A percentile compares a stretch with the other conserved stretches of the same genome.
Conservation (phyloP, 2,329 filamentous ascomycete species). For the Colletotrichum liaoningense region DNA sequence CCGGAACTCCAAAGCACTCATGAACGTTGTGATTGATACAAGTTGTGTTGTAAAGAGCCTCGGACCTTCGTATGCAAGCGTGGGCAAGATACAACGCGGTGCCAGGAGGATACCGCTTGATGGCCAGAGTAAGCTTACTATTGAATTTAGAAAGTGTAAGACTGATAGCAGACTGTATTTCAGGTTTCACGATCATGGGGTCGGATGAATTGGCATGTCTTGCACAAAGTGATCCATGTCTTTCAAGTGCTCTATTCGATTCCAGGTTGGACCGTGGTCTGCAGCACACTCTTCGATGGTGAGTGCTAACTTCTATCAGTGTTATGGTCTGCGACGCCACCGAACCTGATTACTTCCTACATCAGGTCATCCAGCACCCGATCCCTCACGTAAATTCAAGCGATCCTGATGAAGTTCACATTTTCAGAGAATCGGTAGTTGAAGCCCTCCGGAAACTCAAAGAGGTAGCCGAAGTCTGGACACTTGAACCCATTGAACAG, state of each 20-base stretch:
- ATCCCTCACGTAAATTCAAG: too few species aligned
- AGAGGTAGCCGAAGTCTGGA: not conserved
- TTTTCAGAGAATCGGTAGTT: not conserved
- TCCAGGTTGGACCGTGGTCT: not conserved
- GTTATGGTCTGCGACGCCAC: not conserved
- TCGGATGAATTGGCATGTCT: not conserved
- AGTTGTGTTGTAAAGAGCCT: not conserved
- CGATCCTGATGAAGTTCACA: not conserved
- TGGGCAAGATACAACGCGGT: not conserved
- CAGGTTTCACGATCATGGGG: not conserved
- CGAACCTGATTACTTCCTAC: slow-evolving; percentile 7
- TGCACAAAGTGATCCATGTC: not conserved
- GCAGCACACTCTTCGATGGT: too few species aligned
- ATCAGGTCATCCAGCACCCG: not conserved
- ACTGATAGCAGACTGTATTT: not conserved
- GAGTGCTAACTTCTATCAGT: not conserved
- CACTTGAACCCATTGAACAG: not conserved
- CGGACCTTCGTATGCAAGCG: not conserved
- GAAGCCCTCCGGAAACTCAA: not conserved
- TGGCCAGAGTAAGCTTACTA: not conserved
- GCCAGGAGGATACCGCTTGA: not conserved
- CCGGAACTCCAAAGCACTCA: too few species aligned
- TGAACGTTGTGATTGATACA: not conserved
- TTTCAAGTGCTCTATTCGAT: not conserved
- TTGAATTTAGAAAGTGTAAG: not conserved